Evolutionary conservation across 148 eudicot species (phyloP), one percentile per base, ranked within the genome.

Genomic region (Fagopyrum tataricum): DNA sequence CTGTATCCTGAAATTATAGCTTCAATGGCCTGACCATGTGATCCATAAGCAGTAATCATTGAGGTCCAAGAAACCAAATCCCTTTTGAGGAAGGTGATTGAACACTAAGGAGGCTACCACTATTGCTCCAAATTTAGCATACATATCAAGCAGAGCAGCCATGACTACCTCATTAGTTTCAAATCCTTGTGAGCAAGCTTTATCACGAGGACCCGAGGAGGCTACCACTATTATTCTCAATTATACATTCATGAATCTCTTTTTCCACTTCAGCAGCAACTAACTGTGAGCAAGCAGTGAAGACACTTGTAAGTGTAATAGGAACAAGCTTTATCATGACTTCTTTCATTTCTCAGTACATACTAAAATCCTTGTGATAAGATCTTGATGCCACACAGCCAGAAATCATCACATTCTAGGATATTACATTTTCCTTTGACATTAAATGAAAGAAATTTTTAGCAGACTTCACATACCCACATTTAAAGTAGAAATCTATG

Each of bases 371-470:
- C 62, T 85, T 84, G 46, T 76, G 75, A 70, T 80, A 80, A 62
- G 53, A 80, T 23, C 88, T 86, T 14, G 62, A 44, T 26, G 82
- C 51, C 62, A 82, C 84, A 71, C 82, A 82, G 11, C 88, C 88
- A 42, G 88, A 80, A 18, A 85, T 85, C 88, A 85, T 80, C 66
- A 82, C 78, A 55, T 85, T 85, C 88, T 85, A 85, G 42, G 74
- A 68, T n/a, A 78, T 79, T 5, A 75, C 81, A 74, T 82, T 67
- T 6, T 56, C 71, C 59, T 74, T 82, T 13, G 76, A 68, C 82
- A 76, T 82, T 52, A 52, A 44, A 15, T 18, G 42, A 67, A 85
- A 85, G 62, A 81, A 76, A 23, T 53, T 51, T 79, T 85, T 79
- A 56, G 88, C 88, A 47, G 75, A 58, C 15, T 43, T 47, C 73